Evolutionary conservation across 2,329 filamentous ascomycete genomes (phyloP), one percentile per base, ranked within the genome.

Genomic region (Dothideomycetes sp.): DNA sequence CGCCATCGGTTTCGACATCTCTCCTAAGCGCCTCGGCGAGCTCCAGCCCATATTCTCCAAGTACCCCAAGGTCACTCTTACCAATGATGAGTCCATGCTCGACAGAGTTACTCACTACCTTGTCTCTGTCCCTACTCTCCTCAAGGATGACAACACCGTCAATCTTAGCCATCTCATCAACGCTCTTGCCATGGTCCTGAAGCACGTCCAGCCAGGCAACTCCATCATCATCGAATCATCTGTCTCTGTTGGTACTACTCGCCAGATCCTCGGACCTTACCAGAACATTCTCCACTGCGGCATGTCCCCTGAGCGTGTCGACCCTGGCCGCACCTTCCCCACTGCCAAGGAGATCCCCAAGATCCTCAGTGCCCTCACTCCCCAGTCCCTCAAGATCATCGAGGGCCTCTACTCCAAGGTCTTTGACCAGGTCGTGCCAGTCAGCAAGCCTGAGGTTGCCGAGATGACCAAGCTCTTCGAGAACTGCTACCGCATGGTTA

Each of bases 381-480:
- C 66, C 0, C 63, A 62, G 9, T 71, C 70, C 0, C 54, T 71
- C 2, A 49, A 61, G 7, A 55, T 59, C 24, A 72, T 75, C 38
- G 43, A 51, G 5, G 47, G 52, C 5, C 51, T 74, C 3, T 75
- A 75, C 50, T 56, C 56, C 2, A 49, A 53, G n/a, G 66, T 64
- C 2, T 74, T 73, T 45, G 58, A 70, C 36, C 51, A 54, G 0
- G 57, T 74, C 4, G 58, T 73, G 5, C 60, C 65, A 0, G 70
- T 74, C 19, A 69, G 67, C 9, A 56, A 53, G 19, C 70, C 71
- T 2, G 72, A 75, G 47, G 69, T 73, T 1, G 72, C 72, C 2
- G 72, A 75, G 52, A 73, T 75, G 68, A 70, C 65, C 45, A 75
- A 75, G 54, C 55, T 75, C 10, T 75, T 73, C 48, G 71, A 75